Conservation (phyloP, 1,139 yeast genomes). For the Suhomyces yuchorum region DNA sequence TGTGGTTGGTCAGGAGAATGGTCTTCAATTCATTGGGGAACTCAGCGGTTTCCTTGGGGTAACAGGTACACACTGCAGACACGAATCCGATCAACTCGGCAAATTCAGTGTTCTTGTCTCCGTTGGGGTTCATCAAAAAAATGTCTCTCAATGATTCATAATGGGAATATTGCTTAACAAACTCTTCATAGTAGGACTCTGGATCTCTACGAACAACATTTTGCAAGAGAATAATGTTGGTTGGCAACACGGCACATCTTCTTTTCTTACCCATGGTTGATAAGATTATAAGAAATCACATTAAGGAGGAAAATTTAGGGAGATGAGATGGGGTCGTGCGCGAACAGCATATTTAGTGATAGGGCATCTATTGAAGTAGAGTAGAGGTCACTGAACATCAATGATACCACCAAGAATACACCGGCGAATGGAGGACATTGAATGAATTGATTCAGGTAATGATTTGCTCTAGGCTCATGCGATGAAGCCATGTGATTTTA, state of each 20-base stretch:
- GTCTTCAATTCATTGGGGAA: slow-evolving; percentile 81
- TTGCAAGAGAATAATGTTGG: slow-evolving; percentile 86
- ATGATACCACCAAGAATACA: no score
- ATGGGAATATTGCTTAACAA: slow-evolving; percentile 87
- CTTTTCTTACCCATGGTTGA: slow-evolving; percentile 74
- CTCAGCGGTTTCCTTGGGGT: slow-evolving; percentile 81
- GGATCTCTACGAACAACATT: slow-evolving; percentile 94
- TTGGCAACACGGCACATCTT: slow-evolving; percentile 90
- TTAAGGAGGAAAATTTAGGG: slow-evolving; percentile 6
- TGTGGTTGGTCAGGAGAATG: slow-evolving; percentile 71
- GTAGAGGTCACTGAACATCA: no score
- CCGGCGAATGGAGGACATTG: no score
- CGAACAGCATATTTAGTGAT: background rate
- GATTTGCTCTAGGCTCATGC: no score
- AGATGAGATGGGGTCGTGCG: slow-evolving; percentile 11
- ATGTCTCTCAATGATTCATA: slow-evolving; percentile 89
- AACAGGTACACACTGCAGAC: slow-evolving; percentile 87
- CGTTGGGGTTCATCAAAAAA: slow-evolving; percentile 66
- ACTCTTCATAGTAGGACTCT: slow-evolving; percentile 89
- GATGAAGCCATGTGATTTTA: no score
- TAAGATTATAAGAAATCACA: background rate
- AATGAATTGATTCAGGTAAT: no score
- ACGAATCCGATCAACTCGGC: slow-evolving; percentile 86
- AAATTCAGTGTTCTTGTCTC: slow-evolving; percentile 69
- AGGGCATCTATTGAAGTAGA: no score